Evolutionary conservation across 352 stramenopile species (phyloP).

Genomic region (Plasmopara viticola): DNA sequence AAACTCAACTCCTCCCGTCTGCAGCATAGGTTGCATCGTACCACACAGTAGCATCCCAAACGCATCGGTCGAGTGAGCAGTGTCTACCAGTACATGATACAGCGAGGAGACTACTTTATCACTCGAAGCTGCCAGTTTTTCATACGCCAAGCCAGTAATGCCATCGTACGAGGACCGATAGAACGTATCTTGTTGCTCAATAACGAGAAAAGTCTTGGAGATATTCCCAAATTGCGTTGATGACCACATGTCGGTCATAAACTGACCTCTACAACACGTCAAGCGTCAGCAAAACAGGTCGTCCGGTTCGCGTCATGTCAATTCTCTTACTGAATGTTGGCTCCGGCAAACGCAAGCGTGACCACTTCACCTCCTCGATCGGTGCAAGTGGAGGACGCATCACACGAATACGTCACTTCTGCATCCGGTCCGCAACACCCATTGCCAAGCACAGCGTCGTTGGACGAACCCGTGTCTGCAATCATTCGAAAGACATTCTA

Average conservation of each 20-base stretch:
- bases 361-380: slow-evolving; percentile 20
- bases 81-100: slow-evolving; percentile 46
- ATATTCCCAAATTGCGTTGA: slow-evolving; percentile 45
- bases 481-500: slow-evolving; percentile 76
- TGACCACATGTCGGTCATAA: slow-evolving; percentile 66
- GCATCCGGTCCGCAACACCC: slow-evolving; percentile 49
- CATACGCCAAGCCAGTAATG: slow-evolving; percentile 70
- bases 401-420: slow-evolving; percentile 56
- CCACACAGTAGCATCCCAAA: slow-evolving; percentile 78
- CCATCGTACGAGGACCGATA: slow-evolving; percentile 70
- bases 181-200: slow-evolving; percentile 70
- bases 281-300: slow-evolving; percentile 9
- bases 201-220: slow-evolving; percentile 66
- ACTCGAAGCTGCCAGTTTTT: slow-evolving; percentile 39
- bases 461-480: slow-evolving; percentile 80
- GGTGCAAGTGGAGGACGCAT: slow-evolving; percentile 53
- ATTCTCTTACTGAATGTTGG: slow-evolving; percentile 49
- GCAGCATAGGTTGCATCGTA: slow-evolving; percentile 63
- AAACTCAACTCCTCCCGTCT: slow-evolving; percentile 30
- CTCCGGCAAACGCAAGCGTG: slow-evolving; percentile 51
- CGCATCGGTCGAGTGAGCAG: slow-evolving; percentile 34
- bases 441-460: slow-evolving; percentile 57
- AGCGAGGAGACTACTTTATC: slow-evolving; percentile 39
- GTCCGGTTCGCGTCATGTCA: background rate
- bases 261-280: slow-evolving; percentile 37